Evolutionary conservation across 257 asterid species (phyloP), one percentile per base, ranked within the genome.

Genomic region (Fraxinus anomala): DNA sequence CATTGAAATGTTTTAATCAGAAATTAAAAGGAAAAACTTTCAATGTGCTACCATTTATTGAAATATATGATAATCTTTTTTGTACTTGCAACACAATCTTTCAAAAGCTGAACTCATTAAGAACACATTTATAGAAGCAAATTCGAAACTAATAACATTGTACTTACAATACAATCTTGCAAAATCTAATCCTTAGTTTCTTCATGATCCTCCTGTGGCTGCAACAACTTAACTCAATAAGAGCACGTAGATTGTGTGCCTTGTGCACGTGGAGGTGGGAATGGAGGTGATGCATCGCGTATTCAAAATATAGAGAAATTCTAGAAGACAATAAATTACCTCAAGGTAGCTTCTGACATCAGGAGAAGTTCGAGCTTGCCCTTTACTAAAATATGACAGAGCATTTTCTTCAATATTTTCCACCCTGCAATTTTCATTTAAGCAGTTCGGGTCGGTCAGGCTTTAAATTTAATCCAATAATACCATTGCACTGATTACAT

Each of bases 361-460:
- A 42, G 89, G 82, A 51, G 94, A 88, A 82, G 93, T 89, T 79
- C 79, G 91, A 77, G 88, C 88, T 79, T 87, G 87, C 24, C 99
- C 97, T 28, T 74, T 76, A 61, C 96, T 86, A 67, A 89, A 88
- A 82, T 94, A 94, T 40, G 90, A 86, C 70, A 86, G 89, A 68
- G 91, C 97, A 80, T 89, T 89, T 84, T 92, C 98, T 82, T 94
- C 99, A 23, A 94, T 94, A 73, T 86, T 88, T 44, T 91, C 97
- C 87, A 94, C 87, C 90, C 98, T 94, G 89, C 82, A 82, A 69
- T 78, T 44, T 68, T 75, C 16, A 10, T 75, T 78, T 61, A 56
- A 74, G 65, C 69, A 72, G 68, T 68, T 68, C 30, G 36, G 36
- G 56, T 39, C 5, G 28, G 16, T 76, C 77, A 9, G 23, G 24